Percentiles rank a stretch among this genome's conserved stretches.
Conservation (phyloP, 2,329 filamentous ascomycete species). For the Clonostachys rosea region DNA sequence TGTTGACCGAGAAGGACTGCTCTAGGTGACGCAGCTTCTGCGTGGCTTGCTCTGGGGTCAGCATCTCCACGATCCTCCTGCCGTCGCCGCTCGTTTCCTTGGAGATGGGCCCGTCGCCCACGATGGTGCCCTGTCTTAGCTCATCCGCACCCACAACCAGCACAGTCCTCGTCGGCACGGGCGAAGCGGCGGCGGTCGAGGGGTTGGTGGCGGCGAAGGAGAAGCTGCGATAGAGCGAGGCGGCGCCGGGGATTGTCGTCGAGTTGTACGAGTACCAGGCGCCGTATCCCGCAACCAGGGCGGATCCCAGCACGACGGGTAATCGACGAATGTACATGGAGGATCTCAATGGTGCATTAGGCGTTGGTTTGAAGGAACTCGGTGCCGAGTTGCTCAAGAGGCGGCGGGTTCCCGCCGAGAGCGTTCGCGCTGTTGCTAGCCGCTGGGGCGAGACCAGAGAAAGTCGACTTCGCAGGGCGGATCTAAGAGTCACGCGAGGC, state of each 20-base stretch:
- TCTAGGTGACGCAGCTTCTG: conserved; percentile 85
- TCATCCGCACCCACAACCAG: conserved; percentile 87
- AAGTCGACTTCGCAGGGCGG: conserved; percentile 26
- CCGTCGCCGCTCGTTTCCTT: conserved; percentile 86
- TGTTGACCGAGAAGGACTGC: conserved; percentile 84
- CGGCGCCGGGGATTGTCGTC: conserved; percentile 23
- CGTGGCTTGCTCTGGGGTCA: conserved; percentile 90
- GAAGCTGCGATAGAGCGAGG: conserved; percentile 27
- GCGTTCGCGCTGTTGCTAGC: too few relatives aligned
- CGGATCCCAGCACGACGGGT: conserved; percentile 62
- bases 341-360: conserved; percentile 50
- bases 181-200: conserved; percentile 22
- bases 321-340: conserved; percentile 74
- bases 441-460: too few relatives aligned
- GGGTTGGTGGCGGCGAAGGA: conserved; percentile 27
- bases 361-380: conserved; percentile 24
- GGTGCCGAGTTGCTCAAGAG: conserved; percentile 13
- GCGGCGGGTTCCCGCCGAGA: conserved; percentile 7
- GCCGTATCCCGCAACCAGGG: conserved; percentile 65
- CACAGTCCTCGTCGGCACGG: conserved; percentile 57
- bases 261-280: conserved; percentile 69
- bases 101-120: conserved; percentile 79
- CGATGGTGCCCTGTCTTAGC: conserved; percentile 81
- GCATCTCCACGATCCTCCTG: conserved; percentile 82
- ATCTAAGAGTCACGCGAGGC: conserved; percentile 59